phyloP scores from a whole-genome alignment of 169 alveolate species.

The Plasmodium fragile region DNA sequence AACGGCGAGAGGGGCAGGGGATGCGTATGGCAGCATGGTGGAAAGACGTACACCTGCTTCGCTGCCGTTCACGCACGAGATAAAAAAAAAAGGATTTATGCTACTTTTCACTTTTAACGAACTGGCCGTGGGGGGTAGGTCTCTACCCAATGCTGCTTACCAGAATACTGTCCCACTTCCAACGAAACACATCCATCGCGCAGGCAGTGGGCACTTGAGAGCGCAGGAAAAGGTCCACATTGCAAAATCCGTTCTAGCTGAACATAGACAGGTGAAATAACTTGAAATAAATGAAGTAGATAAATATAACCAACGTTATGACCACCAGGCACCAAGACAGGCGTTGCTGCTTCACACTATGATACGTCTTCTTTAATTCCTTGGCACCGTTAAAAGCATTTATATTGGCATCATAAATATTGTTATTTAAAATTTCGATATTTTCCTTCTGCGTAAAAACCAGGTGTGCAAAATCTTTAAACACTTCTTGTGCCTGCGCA shows the following conservation, averaged over 20 bases:
- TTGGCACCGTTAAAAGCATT: conserved; percentile 63
- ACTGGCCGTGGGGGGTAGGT: neutral
- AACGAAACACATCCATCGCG: neutral
- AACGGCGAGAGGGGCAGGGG: neutral
- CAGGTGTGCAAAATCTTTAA: conserved; percentile 72
- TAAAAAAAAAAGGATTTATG: neutral
- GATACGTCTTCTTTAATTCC: conserved; percentile 71
- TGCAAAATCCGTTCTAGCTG: neutral
- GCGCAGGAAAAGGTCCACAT: neutral
- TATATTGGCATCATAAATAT: conserved; percentile 56
- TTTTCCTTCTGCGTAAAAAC: conserved; percentile 73
- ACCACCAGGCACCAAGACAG: conserved; percentile 53
- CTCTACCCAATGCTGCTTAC: neutral
- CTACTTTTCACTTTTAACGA: neutral
- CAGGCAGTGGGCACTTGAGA: neutral
- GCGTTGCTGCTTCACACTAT: conserved; percentile 60
- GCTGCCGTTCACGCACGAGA: neutral
- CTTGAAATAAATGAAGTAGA: conserved; percentile 62
- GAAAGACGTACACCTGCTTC: neutral
- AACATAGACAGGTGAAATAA: conserved; percentile 36
- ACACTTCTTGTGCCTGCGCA: conserved; percentile 76
- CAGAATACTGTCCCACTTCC: neutral
- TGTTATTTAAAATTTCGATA: conserved; percentile 54
- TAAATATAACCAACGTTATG: conserved; percentile 40
- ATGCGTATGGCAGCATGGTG: neutral